phyloP scores from a whole-genome alignment of 768 basidiomycete species.

The Amanita fuliginea region DNA sequence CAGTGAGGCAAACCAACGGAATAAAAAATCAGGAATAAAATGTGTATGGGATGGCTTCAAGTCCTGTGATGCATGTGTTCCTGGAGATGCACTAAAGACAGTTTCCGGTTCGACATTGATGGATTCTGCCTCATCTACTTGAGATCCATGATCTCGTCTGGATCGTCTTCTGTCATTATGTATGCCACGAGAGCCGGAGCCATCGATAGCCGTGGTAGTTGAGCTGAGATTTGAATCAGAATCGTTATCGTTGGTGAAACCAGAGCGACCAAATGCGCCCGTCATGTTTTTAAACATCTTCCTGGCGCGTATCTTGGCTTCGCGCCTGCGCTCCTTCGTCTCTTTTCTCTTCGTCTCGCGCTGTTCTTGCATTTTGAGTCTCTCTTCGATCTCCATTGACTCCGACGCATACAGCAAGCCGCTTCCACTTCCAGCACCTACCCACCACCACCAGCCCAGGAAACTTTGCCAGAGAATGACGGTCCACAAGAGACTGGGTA shows the following conservation, averaged over 20 bases:
- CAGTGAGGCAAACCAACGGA: constrained; percentile 47
- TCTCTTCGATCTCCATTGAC: constrained; percentile 55
- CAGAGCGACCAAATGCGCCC: constrained; percentile 27
- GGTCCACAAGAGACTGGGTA: constrained; percentile 82
- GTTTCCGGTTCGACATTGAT: neutral
- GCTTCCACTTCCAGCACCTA: constrained; percentile 80
- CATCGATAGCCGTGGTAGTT: neutral
- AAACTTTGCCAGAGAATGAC: constrained; percentile 97
- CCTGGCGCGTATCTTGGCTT: constrained; percentile 42
- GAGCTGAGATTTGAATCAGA: neutral
- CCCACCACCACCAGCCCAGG: constrained; percentile 99
- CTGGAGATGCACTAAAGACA: constrained; percentile 8
- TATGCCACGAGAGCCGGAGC: neutral
- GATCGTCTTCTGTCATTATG: neutral
- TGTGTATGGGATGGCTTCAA: constrained; percentile 14
- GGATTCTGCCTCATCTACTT: neutral
- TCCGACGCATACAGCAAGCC: constrained; percentile 34
- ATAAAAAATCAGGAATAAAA: constrained; percentile 29
- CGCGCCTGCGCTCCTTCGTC: constrained; percentile 34
- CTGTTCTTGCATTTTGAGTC: constrained; percentile 42
- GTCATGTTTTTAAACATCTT: constrained; percentile 50
- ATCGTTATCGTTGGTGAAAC: neutral
- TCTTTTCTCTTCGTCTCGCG: constrained; percentile 35
- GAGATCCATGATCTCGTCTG: neutral
- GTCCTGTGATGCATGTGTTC: constrained; percentile 10